Conservation (phyloP, 768 basidiomycete genomes). For the Galerina sulciceps region DNA sequence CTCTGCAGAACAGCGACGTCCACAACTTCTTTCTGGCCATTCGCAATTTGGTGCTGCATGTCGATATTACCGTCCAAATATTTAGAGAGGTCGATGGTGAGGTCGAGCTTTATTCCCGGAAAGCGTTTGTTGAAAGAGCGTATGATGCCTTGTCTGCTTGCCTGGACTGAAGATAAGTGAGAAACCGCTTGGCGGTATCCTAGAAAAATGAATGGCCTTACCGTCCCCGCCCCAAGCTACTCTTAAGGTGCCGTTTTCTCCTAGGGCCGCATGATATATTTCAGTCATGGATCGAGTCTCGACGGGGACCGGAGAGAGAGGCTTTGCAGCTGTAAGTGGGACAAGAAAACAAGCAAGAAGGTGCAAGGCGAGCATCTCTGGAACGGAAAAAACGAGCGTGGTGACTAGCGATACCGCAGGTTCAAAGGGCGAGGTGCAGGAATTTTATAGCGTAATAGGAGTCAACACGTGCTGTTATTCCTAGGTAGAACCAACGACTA, state of each 20-base stretch:
- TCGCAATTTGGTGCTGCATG: conserved; percentile 10
- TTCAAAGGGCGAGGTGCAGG: no score
- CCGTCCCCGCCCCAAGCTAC: conserved; percentile 31
- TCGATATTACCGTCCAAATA: conserved; percentile 24
- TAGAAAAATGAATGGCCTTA: conserved; percentile 5
- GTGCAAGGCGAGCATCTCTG: conserved; percentile 1
- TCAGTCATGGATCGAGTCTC: conserved; percentile 24
- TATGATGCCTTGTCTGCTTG: conserved; percentile 14
- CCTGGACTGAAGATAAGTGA: conserved; percentile 5
- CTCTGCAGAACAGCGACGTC: conserved; percentile 28
- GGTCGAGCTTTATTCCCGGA: conserved; percentile 20
- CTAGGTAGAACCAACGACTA: no score
- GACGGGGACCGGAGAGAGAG: conserved; percentile 1
- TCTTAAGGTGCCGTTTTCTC: conserved; percentile 19
- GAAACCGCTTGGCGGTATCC: background rate
- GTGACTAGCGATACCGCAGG: background rate
- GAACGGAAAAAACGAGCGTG: background rate
- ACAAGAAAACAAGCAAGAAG: background rate
- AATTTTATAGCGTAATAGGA: no score
- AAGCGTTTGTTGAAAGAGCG: conserved; percentile 21
- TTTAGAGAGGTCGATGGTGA: conserved; percentile 25
- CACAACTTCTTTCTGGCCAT: conserved; percentile 14
- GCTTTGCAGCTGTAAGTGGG: background rate
- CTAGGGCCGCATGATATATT: conserved; percentile 24
- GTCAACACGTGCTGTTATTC: no score